Percentiles rank a stretch among this genome's conserved stretches.
These are phyloP conservation scores for Pleomassaria siparia DNA, from an alignment of 2,329 filamentous ascomycete species.

Conservation along the genomic window DNA sequence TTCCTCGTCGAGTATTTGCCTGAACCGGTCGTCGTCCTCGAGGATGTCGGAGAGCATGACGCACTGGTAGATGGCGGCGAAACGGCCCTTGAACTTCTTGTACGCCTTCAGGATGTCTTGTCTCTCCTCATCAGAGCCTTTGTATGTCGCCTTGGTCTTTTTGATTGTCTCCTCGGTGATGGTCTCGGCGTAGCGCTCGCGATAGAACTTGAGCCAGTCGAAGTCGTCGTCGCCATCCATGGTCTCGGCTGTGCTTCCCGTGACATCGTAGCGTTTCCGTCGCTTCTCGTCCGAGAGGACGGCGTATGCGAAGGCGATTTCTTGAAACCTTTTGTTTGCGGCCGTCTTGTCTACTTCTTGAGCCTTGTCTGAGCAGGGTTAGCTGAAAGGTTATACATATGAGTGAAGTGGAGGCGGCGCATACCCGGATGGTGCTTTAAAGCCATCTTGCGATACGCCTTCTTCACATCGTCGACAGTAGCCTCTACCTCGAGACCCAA, in stretches of 20 bases:
- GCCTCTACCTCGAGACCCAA: constrained; percentile 72
- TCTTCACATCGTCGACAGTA: constrained; percentile 78
- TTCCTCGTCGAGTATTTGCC: constrained; percentile 76
- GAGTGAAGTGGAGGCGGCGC: background rate
- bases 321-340: constrained; percentile 82
- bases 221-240: constrained; percentile 74
- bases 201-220: constrained; percentile 88
- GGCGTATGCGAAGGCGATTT: constrained; percentile 90
- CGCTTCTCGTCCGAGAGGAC: constrained; percentile 82
- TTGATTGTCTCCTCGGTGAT: constrained; percentile 74
- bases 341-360: constrained; percentile 64
- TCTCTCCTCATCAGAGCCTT: constrained; percentile 81
- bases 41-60: constrained; percentile 86
- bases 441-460: constrained; percentile 87
- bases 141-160: constrained; percentile 76
- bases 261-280: constrained; percentile 84
- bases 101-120: constrained; percentile 77
- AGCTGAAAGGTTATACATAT: constrained; percentile 14
- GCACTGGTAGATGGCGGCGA: constrained; percentile 74
- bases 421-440: constrained; percentile 76
- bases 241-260: constrained; percentile 83
- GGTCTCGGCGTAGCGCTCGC: constrained; percentile 76
- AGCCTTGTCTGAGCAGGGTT: constrained; percentile 68
- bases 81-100: constrained; percentile 69
- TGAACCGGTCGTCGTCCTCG: constrained; percentile 83